A percentile compares a stretch with the other conserved stretches of the same genome.
Conservation (phyloP, 1,139 yeast genomes). For the Pneumocystis canis region DNA sequence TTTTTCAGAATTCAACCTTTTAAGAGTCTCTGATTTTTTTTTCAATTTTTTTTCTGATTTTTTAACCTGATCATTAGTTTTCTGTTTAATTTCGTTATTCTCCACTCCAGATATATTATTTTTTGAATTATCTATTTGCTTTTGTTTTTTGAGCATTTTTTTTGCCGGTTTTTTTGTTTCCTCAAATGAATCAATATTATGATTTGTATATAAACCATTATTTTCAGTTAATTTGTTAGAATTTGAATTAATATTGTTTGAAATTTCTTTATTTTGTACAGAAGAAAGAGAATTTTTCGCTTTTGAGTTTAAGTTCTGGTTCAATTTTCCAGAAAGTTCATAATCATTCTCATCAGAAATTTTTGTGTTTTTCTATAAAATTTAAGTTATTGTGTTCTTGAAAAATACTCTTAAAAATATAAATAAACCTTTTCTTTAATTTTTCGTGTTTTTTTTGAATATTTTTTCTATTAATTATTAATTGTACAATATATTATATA, state of each 20-base stretch:
- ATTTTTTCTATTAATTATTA: not conserved
- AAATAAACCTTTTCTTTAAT: not conserved
- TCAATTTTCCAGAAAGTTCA: not conserved
- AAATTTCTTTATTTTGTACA: not conserved
- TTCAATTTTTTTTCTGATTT: not conserved
- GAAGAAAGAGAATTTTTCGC: not conserved
- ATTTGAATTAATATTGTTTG: not conserved
- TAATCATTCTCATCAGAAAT: not conserved
- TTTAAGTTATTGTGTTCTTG: not conserved
- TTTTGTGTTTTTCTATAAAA: not conserved
- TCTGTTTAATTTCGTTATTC: not conserved
- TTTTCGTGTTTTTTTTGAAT: not conserved
- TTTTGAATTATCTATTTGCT: slow-evolving; percentile 3
- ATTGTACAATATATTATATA: not conserved
- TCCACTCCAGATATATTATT: slow-evolving; percentile 1
- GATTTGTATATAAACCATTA: not conserved
- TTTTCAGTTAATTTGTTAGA: not conserved
- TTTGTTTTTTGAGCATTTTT: not conserved
- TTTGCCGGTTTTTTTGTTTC: not conserved
- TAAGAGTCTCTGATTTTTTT: not conserved
- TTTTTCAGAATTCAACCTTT: slow-evolving; percentile 6
- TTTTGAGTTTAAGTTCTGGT: not conserved
- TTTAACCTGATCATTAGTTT: not conserved
- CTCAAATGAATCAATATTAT: not conserved
- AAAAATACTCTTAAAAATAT: not conserved